Evolutionary conservation across 164 flowering plant genomes (phyloP), one percentile per base, ranked within the genome.

Genomic region (Chimonanthus salicifolius): DNA sequence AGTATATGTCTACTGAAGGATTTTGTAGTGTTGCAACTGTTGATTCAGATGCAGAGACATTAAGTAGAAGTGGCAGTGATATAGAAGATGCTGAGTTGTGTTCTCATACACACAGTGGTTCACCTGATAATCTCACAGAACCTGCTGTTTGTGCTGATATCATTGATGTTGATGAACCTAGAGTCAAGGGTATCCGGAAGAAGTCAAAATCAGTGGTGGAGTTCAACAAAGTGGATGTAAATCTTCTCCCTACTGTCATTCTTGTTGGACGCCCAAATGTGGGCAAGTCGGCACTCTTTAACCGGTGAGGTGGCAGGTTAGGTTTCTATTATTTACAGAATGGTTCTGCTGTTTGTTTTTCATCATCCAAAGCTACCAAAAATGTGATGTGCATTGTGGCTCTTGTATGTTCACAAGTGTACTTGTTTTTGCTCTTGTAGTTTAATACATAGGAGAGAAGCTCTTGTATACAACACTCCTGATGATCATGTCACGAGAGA

Each of bases 401-500:
- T 21, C 66, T 63, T 63, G 20, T n/a, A 13, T 54, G n/a, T 54
- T 54, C 60, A 4, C 60, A 10, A 66, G 21, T 11, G 44, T 9
- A 66, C 49, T 66, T 11, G 16, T 66, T 45, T 11, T 50, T 49
- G 47, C 9, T 54, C 15, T 63, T 78, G 68, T 70, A 90, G 97
- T 74, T 84, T 95, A 75, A 92, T 92, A 72, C 83, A 90, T 69
- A 88, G 98, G 80, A 90, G 99, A 80, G 98, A 95, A 83, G 99
- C 98, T 71, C 96, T 93, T 75, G 99, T 93, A 18, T 95, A 87
- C 82, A 92, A 95, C 75, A 93, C 98, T 8, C 98, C 98, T 58
- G 92, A 80, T 79, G 99, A 87, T 79, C 99, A 95, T 85, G 99
- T 95, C 58, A 93, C 99, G 20, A 86, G 99, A 51, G 99, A 95